Evolutionary conservation across 1,139 yeast genomes (phyloP).

Genomic region (Yamadazyma oceani): DNA sequence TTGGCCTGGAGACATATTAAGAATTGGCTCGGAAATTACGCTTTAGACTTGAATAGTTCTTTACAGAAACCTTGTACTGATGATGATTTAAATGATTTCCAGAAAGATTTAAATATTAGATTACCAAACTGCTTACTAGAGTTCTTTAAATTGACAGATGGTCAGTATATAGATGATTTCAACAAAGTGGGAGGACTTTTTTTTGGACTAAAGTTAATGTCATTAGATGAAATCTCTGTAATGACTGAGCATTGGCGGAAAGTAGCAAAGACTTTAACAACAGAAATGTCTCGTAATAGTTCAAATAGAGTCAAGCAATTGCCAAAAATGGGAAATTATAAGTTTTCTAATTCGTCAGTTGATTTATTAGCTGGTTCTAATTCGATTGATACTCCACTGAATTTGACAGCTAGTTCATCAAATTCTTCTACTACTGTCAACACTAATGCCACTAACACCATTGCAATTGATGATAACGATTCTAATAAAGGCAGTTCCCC

Average conservation of each 20-base stretch:
- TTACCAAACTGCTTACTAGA: slow-evolving; percentile 64
- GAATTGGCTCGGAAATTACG: slow-evolving; percentile 55
- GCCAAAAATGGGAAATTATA: slow-evolving; percentile 23
- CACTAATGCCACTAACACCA: slow-evolving; percentile 3
- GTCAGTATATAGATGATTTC: slow-evolving; percentile 51
- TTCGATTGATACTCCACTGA: slow-evolving; percentile 7
- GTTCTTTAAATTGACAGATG: slow-evolving; percentile 64
- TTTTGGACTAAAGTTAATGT: slow-evolving; percentile 64
- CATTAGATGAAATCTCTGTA: slow-evolving; percentile 61
- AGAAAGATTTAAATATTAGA: slow-evolving; percentile 56
- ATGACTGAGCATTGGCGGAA: slow-evolving; percentile 70
- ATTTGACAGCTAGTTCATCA: not conserved
- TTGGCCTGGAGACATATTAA: slow-evolving; percentile 73
- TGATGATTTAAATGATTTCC: slow-evolving; percentile 62
- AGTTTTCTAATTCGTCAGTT: slow-evolving; percentile 13
- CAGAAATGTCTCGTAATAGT: slow-evolving; percentile 26
- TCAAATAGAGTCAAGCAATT: slow-evolving; percentile 22
- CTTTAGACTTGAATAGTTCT: slow-evolving; percentile 56
- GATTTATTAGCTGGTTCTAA: slow-evolving; percentile 9
- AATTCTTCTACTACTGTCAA: not conserved
- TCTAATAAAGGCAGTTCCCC: too few species aligned
- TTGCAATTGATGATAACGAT: not conserved
- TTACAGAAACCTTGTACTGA: slow-evolving; percentile 64
- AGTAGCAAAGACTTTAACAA: slow-evolving; percentile 51
- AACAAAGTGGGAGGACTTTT: slow-evolving; percentile 61